Conservation (phyloP, 495 filamentous ascomycete species). For the Penicillium robsamsonii region DNA sequence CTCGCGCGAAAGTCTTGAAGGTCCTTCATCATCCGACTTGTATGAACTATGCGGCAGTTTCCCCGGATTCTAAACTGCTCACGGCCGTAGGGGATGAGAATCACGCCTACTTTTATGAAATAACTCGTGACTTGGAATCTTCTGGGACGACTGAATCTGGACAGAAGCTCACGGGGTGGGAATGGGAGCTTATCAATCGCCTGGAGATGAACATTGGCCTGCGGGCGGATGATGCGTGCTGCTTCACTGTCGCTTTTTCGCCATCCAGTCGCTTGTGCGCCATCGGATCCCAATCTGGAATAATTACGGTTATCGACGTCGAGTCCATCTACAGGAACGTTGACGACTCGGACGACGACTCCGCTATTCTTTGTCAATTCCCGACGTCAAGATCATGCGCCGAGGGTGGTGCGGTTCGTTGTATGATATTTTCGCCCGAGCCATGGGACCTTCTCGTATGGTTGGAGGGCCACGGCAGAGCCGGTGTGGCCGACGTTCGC, state of each 20-base stretch:
- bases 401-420: conserved; percentile 76
- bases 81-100: conserved; percentile 83
- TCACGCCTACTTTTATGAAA: conserved; percentile 75
- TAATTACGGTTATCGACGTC: conserved; percentile 66
- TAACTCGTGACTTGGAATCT: conserved; percentile 38
- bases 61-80: conserved; percentile 78
- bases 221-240: conserved; percentile 44
- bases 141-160: conserved; percentile 43
- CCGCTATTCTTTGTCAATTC: conserved; percentile 45
- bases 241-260: conserved; percentile 72
- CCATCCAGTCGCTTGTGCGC: conserved; percentile 66
- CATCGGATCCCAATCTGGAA: conserved; percentile 69
- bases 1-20: conserved; percentile 58
- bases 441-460: conserved; percentile 91
- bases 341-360: conserved; percentile 35
- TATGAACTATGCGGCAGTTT: conserved; percentile 91
- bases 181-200: conserved; percentile 34
- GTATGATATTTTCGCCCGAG: conserved; percentile 86
- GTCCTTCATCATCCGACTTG: conserved; percentile 69
- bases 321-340: conserved; percentile 43
- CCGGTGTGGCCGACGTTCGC: conserved; percentile 82
- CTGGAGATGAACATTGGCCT: conserved; percentile 40
- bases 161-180: conserved; percentile 42
- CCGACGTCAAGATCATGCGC: conserved; percentile 56
- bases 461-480: conserved; percentile 82